These are phyloP conservation scores for Jackrogersella minutella DNA, from an alignment of 495 filamentous ascomycete genomes.

Conservation along the genomic window DNA sequence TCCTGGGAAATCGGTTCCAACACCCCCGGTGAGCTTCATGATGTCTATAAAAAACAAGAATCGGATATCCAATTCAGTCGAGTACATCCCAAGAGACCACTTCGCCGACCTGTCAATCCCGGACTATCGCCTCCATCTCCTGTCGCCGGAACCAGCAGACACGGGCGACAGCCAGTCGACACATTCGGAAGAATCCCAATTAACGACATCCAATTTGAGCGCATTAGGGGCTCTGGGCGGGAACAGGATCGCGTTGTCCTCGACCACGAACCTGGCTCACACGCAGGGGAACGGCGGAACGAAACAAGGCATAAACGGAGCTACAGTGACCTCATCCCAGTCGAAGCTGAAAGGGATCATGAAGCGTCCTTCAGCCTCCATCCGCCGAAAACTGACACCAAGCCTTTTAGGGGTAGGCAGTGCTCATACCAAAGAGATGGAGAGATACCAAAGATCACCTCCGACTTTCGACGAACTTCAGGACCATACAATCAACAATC, in stretches of 20 bases:
- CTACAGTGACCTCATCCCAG: slow-evolving; percentile 47
- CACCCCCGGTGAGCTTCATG: slow-evolving; percentile 6
- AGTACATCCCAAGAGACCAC: slow-evolving; percentile 28
- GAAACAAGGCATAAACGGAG: slow-evolving; percentile 20
- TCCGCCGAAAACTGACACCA: slow-evolving; percentile 31
- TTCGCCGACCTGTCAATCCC: slow-evolving; percentile 40
- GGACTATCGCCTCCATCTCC: slow-evolving; percentile 40
- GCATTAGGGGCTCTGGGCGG: not conserved
- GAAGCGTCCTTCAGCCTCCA: slow-evolving; percentile 30
- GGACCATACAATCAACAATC: slow-evolving; percentile 29
- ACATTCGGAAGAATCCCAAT: slow-evolving; percentile 21
- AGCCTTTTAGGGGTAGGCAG: slow-evolving; percentile 23
- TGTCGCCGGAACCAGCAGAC: slow-evolving; percentile 23
- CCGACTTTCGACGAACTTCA: slow-evolving; percentile 35
- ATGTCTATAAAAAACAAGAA: slow-evolving; percentile 25
- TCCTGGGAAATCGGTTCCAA: slow-evolving; percentile 23
- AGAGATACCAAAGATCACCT: slow-evolving; percentile 35
- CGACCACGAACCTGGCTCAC: slow-evolving; percentile 25
- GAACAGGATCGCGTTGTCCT: slow-evolving; percentile 18
- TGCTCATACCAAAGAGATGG: slow-evolving; percentile 24
- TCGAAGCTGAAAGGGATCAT: slow-evolving; percentile 43
- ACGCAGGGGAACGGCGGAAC: slow-evolving; percentile 2
- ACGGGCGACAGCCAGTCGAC: slow-evolving; percentile 24
- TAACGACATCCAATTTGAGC: slow-evolving; percentile 19
- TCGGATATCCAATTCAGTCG: slow-evolving; percentile 15